Percentiles rank a stretch among this genome's conserved stretches.
These are phyloP conservation scores for Glycine soja DNA, from an alignment of 306 rosid genomes.

Conservation along the genomic window DNA sequence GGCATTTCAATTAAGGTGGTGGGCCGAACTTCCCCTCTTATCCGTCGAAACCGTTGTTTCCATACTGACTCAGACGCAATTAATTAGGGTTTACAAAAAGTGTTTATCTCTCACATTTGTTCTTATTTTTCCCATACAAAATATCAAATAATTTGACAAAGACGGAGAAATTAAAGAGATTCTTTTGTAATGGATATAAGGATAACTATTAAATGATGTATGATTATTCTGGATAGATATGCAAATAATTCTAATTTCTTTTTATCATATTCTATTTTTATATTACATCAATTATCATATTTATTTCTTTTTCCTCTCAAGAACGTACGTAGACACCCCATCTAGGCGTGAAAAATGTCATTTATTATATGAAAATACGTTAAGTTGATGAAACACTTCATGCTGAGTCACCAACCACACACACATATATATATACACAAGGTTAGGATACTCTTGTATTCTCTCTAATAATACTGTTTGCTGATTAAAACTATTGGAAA, in stretches of 20 bases:
- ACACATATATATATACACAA: not conserved
- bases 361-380: not conserved
- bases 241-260: not conserved
- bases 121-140: not conserved
- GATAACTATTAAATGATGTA: constrained; percentile 20
- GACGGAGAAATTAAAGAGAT: constrained; percentile 1
- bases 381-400: not conserved
- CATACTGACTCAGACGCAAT: not conserved
- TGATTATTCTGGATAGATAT: constrained; percentile 25
- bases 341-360: not conserved
- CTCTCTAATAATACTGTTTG: not conserved
- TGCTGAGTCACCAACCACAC: not conserved
- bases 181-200: constrained; percentile 1
- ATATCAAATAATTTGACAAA: constrained; percentile 16
- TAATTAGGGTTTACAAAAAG: not conserved
- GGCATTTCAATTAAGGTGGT: constrained; percentile 1
- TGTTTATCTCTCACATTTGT: not conserved
- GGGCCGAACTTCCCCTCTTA: not conserved
- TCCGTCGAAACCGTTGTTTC: not conserved
- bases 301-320: not conserved
- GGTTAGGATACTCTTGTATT: not conserved
- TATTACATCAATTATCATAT: not conserved
- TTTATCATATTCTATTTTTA: not conserved
- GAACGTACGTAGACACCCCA: not conserved
- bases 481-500: not conserved